phyloP scores from a whole-genome alignment of 257 asterid genomes.

The Haberlea rhodopensis region DNA sequence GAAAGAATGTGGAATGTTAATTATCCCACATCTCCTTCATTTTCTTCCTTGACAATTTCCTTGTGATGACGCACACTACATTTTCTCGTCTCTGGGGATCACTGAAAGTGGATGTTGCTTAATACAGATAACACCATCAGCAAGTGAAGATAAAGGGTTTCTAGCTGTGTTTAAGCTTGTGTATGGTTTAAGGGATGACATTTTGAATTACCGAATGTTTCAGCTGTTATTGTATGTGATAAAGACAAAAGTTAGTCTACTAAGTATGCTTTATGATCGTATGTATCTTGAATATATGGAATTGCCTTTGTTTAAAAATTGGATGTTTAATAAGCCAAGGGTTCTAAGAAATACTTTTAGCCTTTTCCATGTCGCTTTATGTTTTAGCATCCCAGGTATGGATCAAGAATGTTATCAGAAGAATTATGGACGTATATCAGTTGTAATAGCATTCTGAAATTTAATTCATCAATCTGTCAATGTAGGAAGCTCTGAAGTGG shows the following conservation, averaged over 20 bases:
- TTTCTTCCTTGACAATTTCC: no score
- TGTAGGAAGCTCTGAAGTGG: constrained; percentile 94
- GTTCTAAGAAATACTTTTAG: not conserved
- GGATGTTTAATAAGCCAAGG: no score
- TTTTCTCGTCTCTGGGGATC: no score
- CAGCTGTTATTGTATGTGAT: not conserved
- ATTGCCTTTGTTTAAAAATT: not conserved
- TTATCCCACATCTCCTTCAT: no score
- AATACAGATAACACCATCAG: no score
- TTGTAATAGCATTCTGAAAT: constrained; percentile 6
- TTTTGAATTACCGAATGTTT: not conserved
- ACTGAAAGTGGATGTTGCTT: not conserved
- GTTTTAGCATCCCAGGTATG: not conserved
- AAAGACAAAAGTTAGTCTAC: not conserved
- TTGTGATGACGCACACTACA: no score
- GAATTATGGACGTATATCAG: not conserved
- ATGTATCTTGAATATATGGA: constrained; percentile 17
- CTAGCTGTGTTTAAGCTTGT: not conserved
- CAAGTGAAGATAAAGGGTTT: no score
- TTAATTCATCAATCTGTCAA: constrained; percentile 21
- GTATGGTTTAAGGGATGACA: not conserved
- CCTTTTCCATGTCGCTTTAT: constrained; percentile 4
- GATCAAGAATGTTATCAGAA: constrained; percentile 17
- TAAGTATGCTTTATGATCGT: constrained; percentile 13
- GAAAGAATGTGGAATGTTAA: constrained; percentile 1